Evolutionary conservation across 2,329 filamentous ascomycete genomes (phyloP), one percentile per base, ranked within the genome.

Genomic region (Apiospora pterosperma): DNA sequence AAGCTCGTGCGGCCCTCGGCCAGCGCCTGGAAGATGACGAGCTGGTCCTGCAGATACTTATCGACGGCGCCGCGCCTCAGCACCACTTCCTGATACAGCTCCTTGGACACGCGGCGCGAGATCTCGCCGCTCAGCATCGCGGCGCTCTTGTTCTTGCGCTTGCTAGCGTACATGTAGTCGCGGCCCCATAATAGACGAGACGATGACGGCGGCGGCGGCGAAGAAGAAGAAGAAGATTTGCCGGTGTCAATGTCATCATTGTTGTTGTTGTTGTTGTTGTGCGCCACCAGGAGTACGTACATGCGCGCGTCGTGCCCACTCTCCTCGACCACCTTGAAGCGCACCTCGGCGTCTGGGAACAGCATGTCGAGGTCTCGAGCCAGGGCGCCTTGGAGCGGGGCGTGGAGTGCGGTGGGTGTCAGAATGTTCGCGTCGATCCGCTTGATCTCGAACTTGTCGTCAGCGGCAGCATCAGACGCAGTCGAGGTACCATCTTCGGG

Each of bases 21-120:
- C 11, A 90, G 75, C 4, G 84, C 84, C 73, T 90, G 87, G 69
- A 88, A 88, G 21, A 86, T 77, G 3, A 89, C 76, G 28, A 90
- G 69, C 72, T 90, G 87, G 72, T 89, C 88, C 38, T 60, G 55
- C 23, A 63, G 36, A 12, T 59, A 36, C 38, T 41, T 23, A 34
- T 63, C 61, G n/a, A 55, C 61, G 21, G 44, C 61, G 36, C 61
- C 61, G 14, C 84, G 81, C 2, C 79, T 76, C 1, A 76, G 69
- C 8, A 72, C 71, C 0, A 84, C 74, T 68, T 87, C 84, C 2
- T 76, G 72, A 63, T 77, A 76, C 23, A 88, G 75, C 3, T 79
- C 77, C 59, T 73, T 75, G 48, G 81, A 80, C 4, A 88, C 73
- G n/a, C 76, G 78, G 31, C 75, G 72, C 6, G 84, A 79, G 10